phyloP scores from a whole-genome alignment of 306 rosid genomes.

The Hippophae tibetana region DNA sequence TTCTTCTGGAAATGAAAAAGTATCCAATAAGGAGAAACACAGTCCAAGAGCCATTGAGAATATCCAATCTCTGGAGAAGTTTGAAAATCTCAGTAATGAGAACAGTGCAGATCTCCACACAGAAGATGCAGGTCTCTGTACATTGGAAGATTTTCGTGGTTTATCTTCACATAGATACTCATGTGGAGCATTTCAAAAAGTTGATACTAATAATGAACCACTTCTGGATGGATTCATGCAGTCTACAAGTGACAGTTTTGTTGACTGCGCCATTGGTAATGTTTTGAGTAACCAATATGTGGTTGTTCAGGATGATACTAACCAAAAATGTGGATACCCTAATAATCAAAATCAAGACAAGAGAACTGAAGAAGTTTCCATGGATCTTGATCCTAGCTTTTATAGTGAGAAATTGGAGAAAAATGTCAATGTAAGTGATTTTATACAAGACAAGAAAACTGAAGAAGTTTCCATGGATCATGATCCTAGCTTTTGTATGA shows the following conservation, averaged over 20 bases:
- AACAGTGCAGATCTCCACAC: neutral
- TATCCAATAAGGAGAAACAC: constrained; percentile 2
- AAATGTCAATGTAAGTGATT: no score
- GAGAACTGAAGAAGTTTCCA: neutral
- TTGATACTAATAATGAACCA: constrained; percentile 3
- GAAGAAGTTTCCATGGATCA: constrained; percentile 17
- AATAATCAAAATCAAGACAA: constrained; percentile 24
- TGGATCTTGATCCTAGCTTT: no score
- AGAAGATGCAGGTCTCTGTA: neutral
- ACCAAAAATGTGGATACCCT: constrained; percentile 22
- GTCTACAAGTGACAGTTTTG: constrained; percentile 13
- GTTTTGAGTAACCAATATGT: constrained; percentile 8
- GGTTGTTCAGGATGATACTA: constrained; percentile 12
- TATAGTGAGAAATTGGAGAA: no score
- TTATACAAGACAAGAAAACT: no score
- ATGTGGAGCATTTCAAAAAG: constrained; percentile 1
- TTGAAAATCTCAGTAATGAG: neutral
- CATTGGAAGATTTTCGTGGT: neutral
- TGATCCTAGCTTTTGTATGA: constrained; percentile 15
- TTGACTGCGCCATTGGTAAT: constrained; percentile 8
- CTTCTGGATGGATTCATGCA: constrained; percentile 1
- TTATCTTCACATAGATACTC: neutral
- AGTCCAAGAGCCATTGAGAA: neutral
- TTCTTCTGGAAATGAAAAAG: neutral
- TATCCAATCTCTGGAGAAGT: constrained; percentile 11